A percentile compares a stretch with the other conserved stretches of the same genome.
Conservation (phyloP, 2,329 filamentous ascomycete species). For the Lasiodiplodia theobromae region DNA sequence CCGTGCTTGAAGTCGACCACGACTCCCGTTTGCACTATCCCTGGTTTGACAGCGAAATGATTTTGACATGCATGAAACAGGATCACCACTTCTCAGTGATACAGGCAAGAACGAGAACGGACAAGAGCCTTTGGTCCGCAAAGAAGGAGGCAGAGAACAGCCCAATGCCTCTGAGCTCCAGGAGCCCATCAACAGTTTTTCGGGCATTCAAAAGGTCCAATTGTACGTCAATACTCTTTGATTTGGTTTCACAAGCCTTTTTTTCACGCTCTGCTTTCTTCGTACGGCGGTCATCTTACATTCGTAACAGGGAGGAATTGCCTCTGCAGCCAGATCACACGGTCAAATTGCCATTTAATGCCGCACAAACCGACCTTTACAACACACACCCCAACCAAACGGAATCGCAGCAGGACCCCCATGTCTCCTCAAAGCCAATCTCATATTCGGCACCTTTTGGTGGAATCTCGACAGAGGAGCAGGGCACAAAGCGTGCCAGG, state of each 20-base stretch:
- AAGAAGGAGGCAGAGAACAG: neutral
- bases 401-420: neutral
- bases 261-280: neutral
- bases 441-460: neutral
- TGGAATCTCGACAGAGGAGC: neutral
- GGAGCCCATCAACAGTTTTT: neutral
- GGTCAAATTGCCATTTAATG: neutral
- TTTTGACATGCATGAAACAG: neutral
- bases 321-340: neutral
- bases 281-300: neutral
- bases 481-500: neutral
- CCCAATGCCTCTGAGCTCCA: neutral
- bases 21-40: neutral
- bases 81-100: neutral
- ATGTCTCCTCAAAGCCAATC: neutral
- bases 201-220: neutral
- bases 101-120: neutral
- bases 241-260: neutral
- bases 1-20: neutral
- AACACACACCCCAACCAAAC: neutral
- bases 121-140: neutral
- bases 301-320: neutral
- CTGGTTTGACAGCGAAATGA: neutral
- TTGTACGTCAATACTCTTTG: neutral
- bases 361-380: neutral